Evolutionary conservation across 306 rosid species (phyloP).

Genomic region (Trifolium dubium): DNA sequence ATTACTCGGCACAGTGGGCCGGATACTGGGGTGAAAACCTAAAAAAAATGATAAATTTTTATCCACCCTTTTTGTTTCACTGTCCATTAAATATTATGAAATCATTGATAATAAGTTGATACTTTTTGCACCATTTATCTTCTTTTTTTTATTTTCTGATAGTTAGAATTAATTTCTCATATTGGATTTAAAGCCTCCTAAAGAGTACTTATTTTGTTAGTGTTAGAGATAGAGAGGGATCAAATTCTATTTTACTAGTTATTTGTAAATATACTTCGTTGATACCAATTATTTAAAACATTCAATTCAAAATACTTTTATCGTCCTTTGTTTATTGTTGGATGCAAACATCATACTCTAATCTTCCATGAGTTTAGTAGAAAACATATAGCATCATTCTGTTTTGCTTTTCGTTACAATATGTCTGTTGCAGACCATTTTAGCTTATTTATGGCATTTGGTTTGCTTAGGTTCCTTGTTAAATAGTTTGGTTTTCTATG

Average conservation of each 20-base stretch:
- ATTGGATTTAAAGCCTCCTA: not conserved
- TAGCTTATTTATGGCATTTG: not conserved
- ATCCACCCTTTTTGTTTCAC: not conserved
- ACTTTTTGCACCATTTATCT: constrained; percentile 2
- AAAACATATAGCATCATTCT: not conserved
- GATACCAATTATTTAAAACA: not conserved
- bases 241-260: not conserved
- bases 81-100: not conserved
- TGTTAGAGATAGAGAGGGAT: not conserved
- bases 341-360: constrained; percentile 4
- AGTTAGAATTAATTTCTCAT: not conserved
- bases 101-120: not conserved
- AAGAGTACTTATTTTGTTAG: not conserved
- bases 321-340: constrained; percentile 10
- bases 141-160: not conserved
- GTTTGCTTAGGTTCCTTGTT: constrained; percentile 30
- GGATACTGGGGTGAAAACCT: too few relatives aligned
- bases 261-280: not conserved
- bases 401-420: constrained; percentile 3
- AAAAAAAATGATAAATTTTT: constrained; percentile 1
- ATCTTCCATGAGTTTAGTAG: not conserved
- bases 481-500: constrained; percentile 37
- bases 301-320: not conserved
- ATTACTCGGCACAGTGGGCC: too few relatives aligned
- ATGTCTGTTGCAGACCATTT: constrained; percentile 16